Percentiles rank a stretch among this genome's conserved stretches.
phyloP scores from a whole-genome alignment of 139 green algal species.

The Ettlia oleoabundans region DNA sequence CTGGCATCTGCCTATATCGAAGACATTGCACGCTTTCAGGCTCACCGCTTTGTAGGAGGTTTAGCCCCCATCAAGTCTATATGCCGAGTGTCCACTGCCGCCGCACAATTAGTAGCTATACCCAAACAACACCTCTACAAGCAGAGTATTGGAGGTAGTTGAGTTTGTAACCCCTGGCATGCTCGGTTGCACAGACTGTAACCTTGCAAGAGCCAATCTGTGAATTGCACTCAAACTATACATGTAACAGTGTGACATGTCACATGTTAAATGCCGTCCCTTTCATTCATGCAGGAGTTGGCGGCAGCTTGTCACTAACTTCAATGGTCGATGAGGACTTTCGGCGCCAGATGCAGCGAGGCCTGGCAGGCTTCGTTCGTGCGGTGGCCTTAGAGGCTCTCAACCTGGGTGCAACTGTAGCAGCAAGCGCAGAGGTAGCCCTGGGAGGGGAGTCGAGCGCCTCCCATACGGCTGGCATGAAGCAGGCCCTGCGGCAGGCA shows the following conservation, averaged over 20 bases:
- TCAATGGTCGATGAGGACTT: conserved; percentile 19
- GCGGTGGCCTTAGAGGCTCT: conserved; percentile 56
- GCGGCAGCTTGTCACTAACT: neutral
- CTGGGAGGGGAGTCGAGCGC: conserved; percentile 37
- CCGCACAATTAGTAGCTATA: conserved; percentile 57
- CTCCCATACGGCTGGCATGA: conserved; percentile 12
- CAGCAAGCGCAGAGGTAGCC: conserved; percentile 53
- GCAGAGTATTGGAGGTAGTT: neutral
- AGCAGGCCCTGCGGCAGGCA: conserved; percentile 14
- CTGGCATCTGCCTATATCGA: conserved; percentile 58
- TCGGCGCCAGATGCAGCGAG: conserved; percentile 42
- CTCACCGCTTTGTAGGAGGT: conserved; percentile 76
- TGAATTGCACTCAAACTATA: too few species aligned
- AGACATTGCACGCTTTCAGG: conserved; percentile 64
- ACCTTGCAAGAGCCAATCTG: too few species aligned
- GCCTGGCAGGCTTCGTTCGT: conserved; percentile 46
- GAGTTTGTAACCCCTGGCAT: neutral
- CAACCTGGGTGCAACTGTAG: conserved; percentile 46
- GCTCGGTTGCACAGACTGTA: neutral
- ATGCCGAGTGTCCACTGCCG: conserved; percentile 51
- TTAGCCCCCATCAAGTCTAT: conserved; percentile 69
- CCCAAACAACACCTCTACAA: conserved; percentile 43
- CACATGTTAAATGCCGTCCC: too few species aligned
- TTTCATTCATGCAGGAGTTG: neutral
- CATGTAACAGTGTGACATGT: too few species aligned